Conservation (phyloP, 2,329 filamentous ascomycete species). For the Arachnomyces sp. region DNA sequence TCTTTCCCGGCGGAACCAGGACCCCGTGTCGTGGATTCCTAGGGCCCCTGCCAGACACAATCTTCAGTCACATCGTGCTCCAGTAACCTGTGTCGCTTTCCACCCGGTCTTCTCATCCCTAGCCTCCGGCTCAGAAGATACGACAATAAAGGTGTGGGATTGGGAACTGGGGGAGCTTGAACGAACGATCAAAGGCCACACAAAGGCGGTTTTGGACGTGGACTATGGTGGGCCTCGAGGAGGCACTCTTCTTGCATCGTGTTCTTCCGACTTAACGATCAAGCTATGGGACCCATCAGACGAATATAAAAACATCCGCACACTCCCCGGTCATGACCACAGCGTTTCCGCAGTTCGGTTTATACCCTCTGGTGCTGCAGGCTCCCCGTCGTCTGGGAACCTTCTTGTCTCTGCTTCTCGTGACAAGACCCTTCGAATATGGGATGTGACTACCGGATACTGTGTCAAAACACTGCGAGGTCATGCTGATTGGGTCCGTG, state of each 20-base stretch:
- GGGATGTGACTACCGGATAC: slow-evolving; percentile 89
- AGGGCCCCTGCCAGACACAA: slow-evolving; percentile 71
- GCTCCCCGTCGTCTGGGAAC: slow-evolving; percentile 71
- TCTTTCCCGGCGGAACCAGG: slow-evolving; percentile 70
- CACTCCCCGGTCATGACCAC: slow-evolving; percentile 84
- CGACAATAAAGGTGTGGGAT: slow-evolving; percentile 94
- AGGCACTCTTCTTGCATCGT: slow-evolving; percentile 71
- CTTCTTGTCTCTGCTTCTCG: slow-evolving; percentile 78
- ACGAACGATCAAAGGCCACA: slow-evolving; percentile 84
- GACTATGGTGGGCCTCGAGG: slow-evolving; percentile 83
- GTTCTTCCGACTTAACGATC: slow-evolving; percentile 83
- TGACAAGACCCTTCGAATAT: slow-evolving; percentile 78
- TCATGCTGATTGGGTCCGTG: slow-evolving; percentile 85
- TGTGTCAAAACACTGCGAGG: slow-evolving; percentile 84
- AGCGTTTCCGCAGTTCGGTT: slow-evolving; percentile 84
- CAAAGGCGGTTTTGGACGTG: slow-evolving; percentile 76
- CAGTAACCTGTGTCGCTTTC: slow-evolving; percentile 83
- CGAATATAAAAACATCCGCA: slow-evolving; percentile 92
- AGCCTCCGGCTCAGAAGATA: slow-evolving; percentile 85
- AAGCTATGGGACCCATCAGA: slow-evolving; percentile 90
- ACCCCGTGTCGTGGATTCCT: slow-evolving; percentile 83
- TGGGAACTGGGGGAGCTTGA: slow-evolving; percentile 91
- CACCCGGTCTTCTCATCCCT: slow-evolving; percentile 86
- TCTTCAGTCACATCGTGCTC: slow-evolving; percentile 71
- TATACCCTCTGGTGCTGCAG: slow-evolving; percentile 73